Evolutionary conservation across 352 stramenopile genomes (phyloP).

Genomic region (Globisporangium echinulatum): DNA sequence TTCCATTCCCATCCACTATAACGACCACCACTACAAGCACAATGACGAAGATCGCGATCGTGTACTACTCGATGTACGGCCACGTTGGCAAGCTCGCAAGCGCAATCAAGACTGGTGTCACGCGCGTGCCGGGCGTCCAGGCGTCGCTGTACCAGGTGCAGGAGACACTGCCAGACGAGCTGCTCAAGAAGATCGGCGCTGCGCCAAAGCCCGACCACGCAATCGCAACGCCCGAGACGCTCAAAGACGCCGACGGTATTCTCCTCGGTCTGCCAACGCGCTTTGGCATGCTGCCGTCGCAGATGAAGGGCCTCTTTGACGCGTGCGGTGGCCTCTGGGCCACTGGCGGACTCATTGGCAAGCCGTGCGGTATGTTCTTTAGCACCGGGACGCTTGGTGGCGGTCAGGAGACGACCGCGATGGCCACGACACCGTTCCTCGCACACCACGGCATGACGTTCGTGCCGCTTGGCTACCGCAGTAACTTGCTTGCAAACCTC

Average conservation of each 20-base stretch:
- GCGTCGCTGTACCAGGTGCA: constrained; percentile 58
- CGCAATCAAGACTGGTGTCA: constrained; percentile 55
- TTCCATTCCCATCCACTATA: too few relatives aligned
- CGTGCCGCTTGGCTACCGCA: constrained; percentile 65
- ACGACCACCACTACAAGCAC: not conserved
- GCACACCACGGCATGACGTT: constrained; percentile 86
- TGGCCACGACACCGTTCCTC: constrained; percentile 75
- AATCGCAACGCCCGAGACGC: constrained; percentile 46
- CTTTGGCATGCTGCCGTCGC: constrained; percentile 68
- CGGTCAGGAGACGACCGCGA: constrained; percentile 80
- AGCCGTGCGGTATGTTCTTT: constrained; percentile 78
- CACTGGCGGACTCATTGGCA: constrained; percentile 56
- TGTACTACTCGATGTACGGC: constrained; percentile 84
- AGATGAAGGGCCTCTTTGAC: constrained; percentile 86
- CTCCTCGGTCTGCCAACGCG: constrained; percentile 78
- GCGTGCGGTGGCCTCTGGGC: constrained; percentile 68
- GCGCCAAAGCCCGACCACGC: constrained; percentile 49
- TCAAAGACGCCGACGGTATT: constrained; percentile 72
- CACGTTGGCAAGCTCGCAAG: constrained; percentile 67
- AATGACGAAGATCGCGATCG: constrained; percentile 61
- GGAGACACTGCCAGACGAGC: constrained; percentile 70
- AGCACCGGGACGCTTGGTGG: constrained; percentile 55
- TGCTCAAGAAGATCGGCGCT: constrained; percentile 66
- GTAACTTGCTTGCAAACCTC: constrained; percentile 33
- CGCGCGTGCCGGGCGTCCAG: constrained; percentile 39